Evolutionary conservation across 192 early-diverging fungal genomes (phyloP).

Genomic region (Podila verticillata): DNA sequence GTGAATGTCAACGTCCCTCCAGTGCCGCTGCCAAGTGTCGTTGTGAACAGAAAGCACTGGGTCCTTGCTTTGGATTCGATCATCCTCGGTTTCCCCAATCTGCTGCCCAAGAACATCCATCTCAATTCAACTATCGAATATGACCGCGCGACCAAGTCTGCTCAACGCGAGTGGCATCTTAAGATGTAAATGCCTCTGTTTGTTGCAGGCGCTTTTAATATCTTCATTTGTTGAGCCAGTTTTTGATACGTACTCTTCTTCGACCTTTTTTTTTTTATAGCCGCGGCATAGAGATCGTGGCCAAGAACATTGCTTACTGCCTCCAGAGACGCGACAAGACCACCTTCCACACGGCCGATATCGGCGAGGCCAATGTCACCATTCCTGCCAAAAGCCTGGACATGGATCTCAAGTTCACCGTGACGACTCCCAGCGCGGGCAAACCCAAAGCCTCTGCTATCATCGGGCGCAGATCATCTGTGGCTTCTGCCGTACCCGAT

Average conservation of each 20-base stretch:
- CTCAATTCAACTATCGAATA: slow-evolving; percentile 17
- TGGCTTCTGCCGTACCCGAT: too few relatives aligned
- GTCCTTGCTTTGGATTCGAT: slow-evolving; percentile 16
- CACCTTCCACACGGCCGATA: slow-evolving; percentile 4
- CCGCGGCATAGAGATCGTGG: slow-evolving; percentile 14
- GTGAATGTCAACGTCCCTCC: background rate
- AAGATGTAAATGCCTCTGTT: slow-evolving; percentile 12
- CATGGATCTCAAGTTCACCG: slow-evolving; percentile 7
- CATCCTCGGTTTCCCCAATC: slow-evolving; percentile 19
- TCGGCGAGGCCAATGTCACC: slow-evolving; percentile 13
- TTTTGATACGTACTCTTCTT: too few relatives aligned
- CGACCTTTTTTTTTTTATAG: background rate
- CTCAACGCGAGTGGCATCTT: slow-evolving; percentile 19
- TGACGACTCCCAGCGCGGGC: background rate
- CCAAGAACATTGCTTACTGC: slow-evolving; percentile 9
- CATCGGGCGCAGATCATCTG: too few relatives aligned
- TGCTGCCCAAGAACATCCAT: slow-evolving; percentile 27
- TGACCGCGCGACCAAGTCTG: slow-evolving; percentile 6
- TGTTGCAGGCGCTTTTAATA: too few relatives aligned
- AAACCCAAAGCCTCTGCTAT: background rate
- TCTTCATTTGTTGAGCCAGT: too few relatives aligned
- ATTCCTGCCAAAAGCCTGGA: slow-evolving; percentile 32
- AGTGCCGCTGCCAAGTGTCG: slow-evolving; percentile 29
- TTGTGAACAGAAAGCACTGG: slow-evolving; percentile 13
- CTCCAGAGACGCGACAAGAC: slow-evolving; percentile 7